Evolutionary conservation across 495 filamentous ascomycete genomes (phyloP), one percentile per base, ranked within the genome.

Genomic region (Bathelium albidoporum): DNA sequence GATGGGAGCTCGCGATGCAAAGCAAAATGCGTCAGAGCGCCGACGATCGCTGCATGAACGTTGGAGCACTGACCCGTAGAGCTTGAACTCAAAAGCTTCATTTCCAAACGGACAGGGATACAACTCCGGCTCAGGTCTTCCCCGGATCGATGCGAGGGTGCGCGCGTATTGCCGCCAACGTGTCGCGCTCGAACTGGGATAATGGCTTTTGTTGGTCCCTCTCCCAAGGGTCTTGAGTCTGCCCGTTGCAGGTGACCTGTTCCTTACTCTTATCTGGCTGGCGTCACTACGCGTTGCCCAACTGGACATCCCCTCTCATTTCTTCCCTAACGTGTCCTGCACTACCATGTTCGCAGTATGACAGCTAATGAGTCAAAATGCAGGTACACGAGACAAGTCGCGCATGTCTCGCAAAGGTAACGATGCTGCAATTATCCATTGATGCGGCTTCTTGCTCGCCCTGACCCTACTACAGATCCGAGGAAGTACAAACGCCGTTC

Each of bases 381-480:
- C 14, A 62, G 60, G 60, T 62, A 62, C 60, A 45, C 34, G 68
- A 29, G 66, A 70, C 61, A 59, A 59, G 9, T 32, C 34, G 45
- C 24, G 62, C 28, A 70, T 70, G 68, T 66, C 63, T 28, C 65
- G 58, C 59, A 70, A 70, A 61, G 68, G 68, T 70, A 63, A 32
- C 49, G 49, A 55, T 55, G 26, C 49, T 55, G 49, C 24, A 26
- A 26, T 28, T 9, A 55, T 9, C 20, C 49, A 5, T 11, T 11
- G 24, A n/a, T 20, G 11, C 59, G 28, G 24, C 4, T 44, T 60
- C 36, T 43, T 1, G 36, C 3, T 49, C 44, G 12, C 65, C n/a
- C 64, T 69, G 32, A 66, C 16, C n/a, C 16, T 26, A 20, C 20
- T 59, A 22, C 31, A 66, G 64, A 69, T 59, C 64, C 64, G 61